These are phyloP conservation scores for Alliaria petiolata DNA, from an alignment of 345 rosid species.

Conservation along the genomic window DNA sequence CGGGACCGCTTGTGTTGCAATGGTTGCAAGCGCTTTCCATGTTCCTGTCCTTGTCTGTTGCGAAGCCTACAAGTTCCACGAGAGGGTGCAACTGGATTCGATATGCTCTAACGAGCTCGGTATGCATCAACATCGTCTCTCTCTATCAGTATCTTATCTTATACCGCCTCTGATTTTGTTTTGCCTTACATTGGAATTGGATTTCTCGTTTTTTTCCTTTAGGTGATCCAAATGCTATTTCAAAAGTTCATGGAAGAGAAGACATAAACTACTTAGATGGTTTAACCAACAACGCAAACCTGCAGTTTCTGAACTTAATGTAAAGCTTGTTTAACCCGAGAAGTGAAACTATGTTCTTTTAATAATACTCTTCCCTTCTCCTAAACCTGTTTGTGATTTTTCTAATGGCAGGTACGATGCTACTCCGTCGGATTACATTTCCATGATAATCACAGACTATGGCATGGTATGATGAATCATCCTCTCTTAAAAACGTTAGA, in stretches of 20 bases:
- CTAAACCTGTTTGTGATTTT: slow-evolving; percentile 10
- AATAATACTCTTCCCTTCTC: slow-evolving; percentile 8
- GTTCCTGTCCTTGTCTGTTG: slow-evolving; percentile 94
- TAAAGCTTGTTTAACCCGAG: slow-evolving; percentile 28
- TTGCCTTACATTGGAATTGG: not conserved
- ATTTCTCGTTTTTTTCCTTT: slow-evolving; percentile 20
- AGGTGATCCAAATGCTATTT: slow-evolving; percentile 92
- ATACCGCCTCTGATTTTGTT: not conserved
- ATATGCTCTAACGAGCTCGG: slow-evolving; percentile 96
- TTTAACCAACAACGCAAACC: slow-evolving; percentile 48
- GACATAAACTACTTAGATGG: slow-evolving; percentile 60
- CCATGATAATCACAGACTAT: slow-evolving; percentile 87
- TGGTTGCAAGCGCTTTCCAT: slow-evolving; percentile 85
- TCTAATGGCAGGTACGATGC: slow-evolving; percentile 72
- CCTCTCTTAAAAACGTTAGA: not conserved
- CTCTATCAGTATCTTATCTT: not conserved
- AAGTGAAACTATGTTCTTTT: not conserved
- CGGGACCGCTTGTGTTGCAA: slow-evolving; percentile 94
- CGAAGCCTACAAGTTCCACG: slow-evolving; percentile 94
- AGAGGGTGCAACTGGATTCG: slow-evolving; percentile 94
- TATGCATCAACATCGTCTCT: slow-evolving; percentile 30
- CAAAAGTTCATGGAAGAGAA: slow-evolving; percentile 64
- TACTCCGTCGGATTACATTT: slow-evolving; percentile 85
- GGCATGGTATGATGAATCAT: slow-evolving; percentile 74
- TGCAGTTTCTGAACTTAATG: slow-evolving; percentile 80